Evolutionary conservation across 345 rosid genomes (phyloP), one percentile per base, ranked within the genome.

Genomic region (Gossypium anomalum): DNA sequence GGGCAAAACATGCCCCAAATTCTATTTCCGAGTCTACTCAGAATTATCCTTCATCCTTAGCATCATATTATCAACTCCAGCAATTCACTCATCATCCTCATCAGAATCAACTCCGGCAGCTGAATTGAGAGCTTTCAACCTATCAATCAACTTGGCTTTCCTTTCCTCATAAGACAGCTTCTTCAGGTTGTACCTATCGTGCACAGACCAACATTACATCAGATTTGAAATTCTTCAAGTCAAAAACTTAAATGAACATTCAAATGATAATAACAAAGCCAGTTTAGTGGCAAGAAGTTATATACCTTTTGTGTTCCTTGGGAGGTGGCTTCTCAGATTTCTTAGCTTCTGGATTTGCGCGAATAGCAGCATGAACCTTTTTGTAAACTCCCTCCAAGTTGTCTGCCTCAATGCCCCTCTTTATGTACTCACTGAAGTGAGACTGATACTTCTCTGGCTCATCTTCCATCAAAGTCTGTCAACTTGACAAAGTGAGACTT

Each of bases 371-470:
- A 34, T 88, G 92, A 38, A 87, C 91, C 83, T 87, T 90, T 81
- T 87, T 88, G 86, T 88, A 90, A 66, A 87, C 0, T 69, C 74
- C 92, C 63, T 90, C 94, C 1, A 87, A 48, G 78, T 45, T 67
- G 77, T 87, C 94, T 20, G 92, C 68, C 19, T 86, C 86, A 49
- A 90, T 73, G 3, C 85, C 88, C 47, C 69, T 83, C 85, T 88
- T 90, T 6, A 90, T 8, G 74, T 81, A 90, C 52, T 77, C 85
- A 48, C 88, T 84, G 72, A 90, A 90, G 82, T 90, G 94, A 74
- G 89, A 69, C 67, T 88, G 90, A n/a, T 82, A 84, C 82, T 87
- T 90, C 80, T 90, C 94, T n/a, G 89, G 92, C 65, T 90, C 94
- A 52, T 90, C 94, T 60, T 90, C 94, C 1, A 38, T 75, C 75